Percentiles rank a stretch among this genome's conserved stretches.
phyloP scores from a whole-genome alignment of 2,329 filamentous ascomycete species.

The Paecilomyces niveus region DNA sequence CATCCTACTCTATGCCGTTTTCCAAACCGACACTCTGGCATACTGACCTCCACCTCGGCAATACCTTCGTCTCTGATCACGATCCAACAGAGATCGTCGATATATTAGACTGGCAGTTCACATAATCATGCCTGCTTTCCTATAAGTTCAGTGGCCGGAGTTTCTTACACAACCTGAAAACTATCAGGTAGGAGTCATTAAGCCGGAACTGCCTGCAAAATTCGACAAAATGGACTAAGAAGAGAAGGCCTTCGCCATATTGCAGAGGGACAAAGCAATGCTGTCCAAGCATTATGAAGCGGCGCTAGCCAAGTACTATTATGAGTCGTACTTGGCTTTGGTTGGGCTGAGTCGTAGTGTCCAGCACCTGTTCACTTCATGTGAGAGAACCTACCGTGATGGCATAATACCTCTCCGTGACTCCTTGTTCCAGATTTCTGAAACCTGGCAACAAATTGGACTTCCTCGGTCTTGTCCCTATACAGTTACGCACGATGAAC shows the following conservation, averaged over 20 bases:
- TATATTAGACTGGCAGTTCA: conserved; percentile 17
- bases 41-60: conserved; percentile 13
- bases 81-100: conserved; percentile 11
- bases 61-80: conserved; percentile 13
- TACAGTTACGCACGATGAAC: conserved; percentile 2
- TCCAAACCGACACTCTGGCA: conserved; percentile 14
- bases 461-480: conserved; percentile 3
- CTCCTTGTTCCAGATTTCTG: conserved; percentile 4
- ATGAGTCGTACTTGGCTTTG: conserved; percentile 8
- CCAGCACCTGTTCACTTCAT: conserved; percentile 3
- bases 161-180: conserved; percentile 11
- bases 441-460: conserved; percentile 5
- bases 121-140: conserved; percentile 12
- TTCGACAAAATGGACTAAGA: conserved; percentile 12
- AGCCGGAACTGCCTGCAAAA: conserved; percentile 12
- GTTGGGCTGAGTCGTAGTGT: conserved; percentile 4
- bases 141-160: conserved; percentile 12
- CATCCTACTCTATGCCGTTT: not conserved
- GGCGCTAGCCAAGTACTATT: conserved; percentile 9
- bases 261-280: conserved; percentile 10
- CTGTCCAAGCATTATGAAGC: conserved; percentile 15
- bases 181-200: conserved; percentile 10
- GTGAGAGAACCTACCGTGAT: conserved; percentile 6
- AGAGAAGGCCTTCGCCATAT: conserved; percentile 11
- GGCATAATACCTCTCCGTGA: conserved; percentile 12